These are phyloP conservation scores for Solanum hybrid DNA, from an alignment of 305 asterid species.

Conservation along the genomic window DNA sequence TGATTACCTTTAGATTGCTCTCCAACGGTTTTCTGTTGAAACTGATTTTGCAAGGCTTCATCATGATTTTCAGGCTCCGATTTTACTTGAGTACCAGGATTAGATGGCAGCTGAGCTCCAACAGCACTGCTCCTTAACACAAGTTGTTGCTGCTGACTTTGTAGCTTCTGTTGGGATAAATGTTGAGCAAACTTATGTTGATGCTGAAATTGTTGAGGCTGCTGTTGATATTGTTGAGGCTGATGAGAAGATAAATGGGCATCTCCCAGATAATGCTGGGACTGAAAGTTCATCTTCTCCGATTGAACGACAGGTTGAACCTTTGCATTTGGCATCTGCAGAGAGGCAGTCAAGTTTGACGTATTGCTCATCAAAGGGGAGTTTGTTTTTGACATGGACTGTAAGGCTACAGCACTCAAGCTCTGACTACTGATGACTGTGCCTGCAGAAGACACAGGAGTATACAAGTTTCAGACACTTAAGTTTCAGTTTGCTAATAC, in stretches of 20 bases:
- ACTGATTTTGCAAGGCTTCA: conserved; percentile 48
- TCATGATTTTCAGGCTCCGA: conserved; percentile 41
- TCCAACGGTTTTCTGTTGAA: conserved; percentile 36
- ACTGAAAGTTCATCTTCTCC: conserved; percentile 44
- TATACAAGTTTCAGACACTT: conserved; percentile 56
- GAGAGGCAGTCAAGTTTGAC: conserved; percentile 39
- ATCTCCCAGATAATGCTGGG: conserved; percentile 37
- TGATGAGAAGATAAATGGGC: conserved; percentile 44
- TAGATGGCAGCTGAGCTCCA: conserved; percentile 42
- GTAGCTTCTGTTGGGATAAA: conserved; percentile 56
- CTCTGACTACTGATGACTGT: conserved; percentile 40
- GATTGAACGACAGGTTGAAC: conserved; percentile 41
- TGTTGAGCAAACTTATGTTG: conserved; percentile 39
- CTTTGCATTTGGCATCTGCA: conserved; percentile 35
- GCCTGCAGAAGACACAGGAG: conserved; percentile 47
- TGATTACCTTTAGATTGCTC: conserved; percentile 46
- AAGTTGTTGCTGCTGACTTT: conserved; percentile 48
- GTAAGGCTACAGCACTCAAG: conserved; percentile 38
- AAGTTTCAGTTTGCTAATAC: conserved; percentile 45
- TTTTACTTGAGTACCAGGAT: conserved; percentile 42
- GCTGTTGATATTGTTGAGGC: conserved; percentile 49
- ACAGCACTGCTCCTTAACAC: conserved; percentile 35
- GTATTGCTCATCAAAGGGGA: conserved; percentile 40
- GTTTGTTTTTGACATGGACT: conserved; percentile 43
- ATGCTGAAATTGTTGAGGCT: conserved; percentile 60